Conservation (phyloP, 495 filamentous ascomycete genomes). For the Neurospora sp. region DNA sequence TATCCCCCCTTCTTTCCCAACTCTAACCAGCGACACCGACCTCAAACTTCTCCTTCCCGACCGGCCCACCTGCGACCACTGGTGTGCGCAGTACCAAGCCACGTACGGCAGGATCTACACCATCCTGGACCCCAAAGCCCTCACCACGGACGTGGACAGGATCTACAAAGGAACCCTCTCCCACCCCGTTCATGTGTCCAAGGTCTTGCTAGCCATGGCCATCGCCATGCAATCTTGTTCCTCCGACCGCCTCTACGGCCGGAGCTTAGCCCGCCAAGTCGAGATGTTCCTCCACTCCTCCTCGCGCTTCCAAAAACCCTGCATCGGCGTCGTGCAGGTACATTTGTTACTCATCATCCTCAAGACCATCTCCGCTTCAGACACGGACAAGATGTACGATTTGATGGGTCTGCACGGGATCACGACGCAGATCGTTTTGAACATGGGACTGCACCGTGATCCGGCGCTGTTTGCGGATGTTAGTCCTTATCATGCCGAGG, state of each 20-base stretch:
- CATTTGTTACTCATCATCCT: constrained; percentile 6
- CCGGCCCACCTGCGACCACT: constrained; percentile 4
- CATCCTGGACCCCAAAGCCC: constrained; percentile 6
- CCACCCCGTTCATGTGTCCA: constrained; percentile 7
- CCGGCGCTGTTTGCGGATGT: constrained; percentile 8
- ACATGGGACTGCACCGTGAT: constrained; percentile 14
- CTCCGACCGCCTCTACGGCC: constrained; percentile 4
- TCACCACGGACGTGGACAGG: constrained; percentile 2
- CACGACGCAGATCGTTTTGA: constrained; percentile 9
- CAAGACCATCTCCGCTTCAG: constrained; percentile 12
- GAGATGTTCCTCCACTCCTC: constrained; percentile 8
- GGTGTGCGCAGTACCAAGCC: constrained; percentile 6
- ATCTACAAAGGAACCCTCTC: constrained; percentile 6
- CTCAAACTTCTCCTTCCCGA: constrained; percentile 9
- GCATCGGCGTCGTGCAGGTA: constrained; percentile 13
- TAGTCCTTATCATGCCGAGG: constrained; percentile 9
- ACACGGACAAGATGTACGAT: constrained; percentile 16
- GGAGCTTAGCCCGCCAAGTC: constrained; percentile 7
- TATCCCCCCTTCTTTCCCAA: not conserved
- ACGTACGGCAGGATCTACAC: constrained; percentile 12
- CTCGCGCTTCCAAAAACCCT: constrained; percentile 12
- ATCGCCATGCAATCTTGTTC: constrained; percentile 14
- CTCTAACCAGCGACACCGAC: not conserved
- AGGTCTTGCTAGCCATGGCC: constrained; percentile 5
- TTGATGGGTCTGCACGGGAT: constrained; percentile 9